phyloP scores from a whole-genome alignment of 345 rosid species.

The Tarenaya hassleriana region DNA sequence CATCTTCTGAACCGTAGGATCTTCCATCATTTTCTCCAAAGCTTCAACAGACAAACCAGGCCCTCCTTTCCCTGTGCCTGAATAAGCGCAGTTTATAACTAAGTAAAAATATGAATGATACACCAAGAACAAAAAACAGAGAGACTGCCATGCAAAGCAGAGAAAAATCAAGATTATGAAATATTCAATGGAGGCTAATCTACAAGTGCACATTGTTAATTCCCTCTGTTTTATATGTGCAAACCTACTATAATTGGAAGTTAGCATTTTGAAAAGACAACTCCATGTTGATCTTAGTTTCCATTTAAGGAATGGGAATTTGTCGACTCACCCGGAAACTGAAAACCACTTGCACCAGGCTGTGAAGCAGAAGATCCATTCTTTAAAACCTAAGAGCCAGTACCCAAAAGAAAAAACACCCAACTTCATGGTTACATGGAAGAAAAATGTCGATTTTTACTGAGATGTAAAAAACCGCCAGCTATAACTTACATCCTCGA shows the following conservation, averaged over 20 bases:
- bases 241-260: neutral
- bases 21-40: constrained; percentile 95
- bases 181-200: too few relatives aligned
- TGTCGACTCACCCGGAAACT: too few relatives aligned
- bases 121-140: too few relatives aligned
- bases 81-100: constrained; percentile 8
- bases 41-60: constrained; percentile 68
- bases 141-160: too few relatives aligned
- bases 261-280: neutral
- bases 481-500: constrained; percentile 40
- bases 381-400: constrained; percentile 49
- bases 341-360: constrained; percentile 34
- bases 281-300: too few relatives aligned
- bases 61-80: constrained; percentile 41
- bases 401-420: constrained; percentile 18
- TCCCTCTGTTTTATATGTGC: too few relatives aligned
- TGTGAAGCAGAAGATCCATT: constrained; percentile 71
- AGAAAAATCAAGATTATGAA: too few relatives aligned
- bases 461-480: neutral
- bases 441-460: too few relatives aligned
- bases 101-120: neutral
- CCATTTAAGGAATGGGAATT: constrained; percentile 21
- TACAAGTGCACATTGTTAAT: too few relatives aligned
- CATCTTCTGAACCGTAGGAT: constrained; percentile 94
- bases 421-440: neutral